Conservation (phyloP, 208 protist genomes). For the Blastocrithidia nonstop region DNA sequence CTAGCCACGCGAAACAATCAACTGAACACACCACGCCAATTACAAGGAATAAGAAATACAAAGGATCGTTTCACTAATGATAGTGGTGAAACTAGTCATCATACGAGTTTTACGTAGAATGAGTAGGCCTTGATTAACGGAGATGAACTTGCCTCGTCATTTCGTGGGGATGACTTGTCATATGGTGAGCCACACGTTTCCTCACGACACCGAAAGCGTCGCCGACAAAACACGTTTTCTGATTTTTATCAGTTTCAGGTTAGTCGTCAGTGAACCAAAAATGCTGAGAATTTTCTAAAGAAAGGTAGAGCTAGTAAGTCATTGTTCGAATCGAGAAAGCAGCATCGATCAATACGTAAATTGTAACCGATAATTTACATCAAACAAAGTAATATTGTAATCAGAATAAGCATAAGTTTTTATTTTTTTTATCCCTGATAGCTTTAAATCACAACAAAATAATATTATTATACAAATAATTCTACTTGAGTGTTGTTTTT, state of each 20-base stretch:
- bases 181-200: too few relatives aligned
- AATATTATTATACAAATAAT: background rate
- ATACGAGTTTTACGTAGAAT: background rate
- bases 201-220: slow-evolving; percentile 15
- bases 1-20: slow-evolving; percentile 11
- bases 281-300: slow-evolving; percentile 75
- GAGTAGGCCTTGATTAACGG: slow-evolving; percentile 20
- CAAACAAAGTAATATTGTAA: background rate
- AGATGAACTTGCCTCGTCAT: slow-evolving; percentile 52
- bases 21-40: slow-evolving; percentile 9
- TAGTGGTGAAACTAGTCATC: background rate
- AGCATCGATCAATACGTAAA: slow-evolving; percentile 72
- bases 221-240: slow-evolving; percentile 25
- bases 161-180: slow-evolving; percentile 43
- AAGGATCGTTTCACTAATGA: background rate
- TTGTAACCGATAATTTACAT: slow-evolving; percentile 7
- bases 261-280: slow-evolving; percentile 68
- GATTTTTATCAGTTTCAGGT: slow-evolving; percentile 87
- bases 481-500: background rate
- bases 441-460: slow-evolving; percentile 1
- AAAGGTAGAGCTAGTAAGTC: slow-evolving; percentile 54
- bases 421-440: background rate
- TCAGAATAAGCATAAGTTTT: background rate
- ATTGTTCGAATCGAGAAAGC: slow-evolving; percentile 72
- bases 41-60: too few relatives aligned